Conservation (phyloP, 805 yeast genomes). For the Myxozyma neglecta region DNA sequence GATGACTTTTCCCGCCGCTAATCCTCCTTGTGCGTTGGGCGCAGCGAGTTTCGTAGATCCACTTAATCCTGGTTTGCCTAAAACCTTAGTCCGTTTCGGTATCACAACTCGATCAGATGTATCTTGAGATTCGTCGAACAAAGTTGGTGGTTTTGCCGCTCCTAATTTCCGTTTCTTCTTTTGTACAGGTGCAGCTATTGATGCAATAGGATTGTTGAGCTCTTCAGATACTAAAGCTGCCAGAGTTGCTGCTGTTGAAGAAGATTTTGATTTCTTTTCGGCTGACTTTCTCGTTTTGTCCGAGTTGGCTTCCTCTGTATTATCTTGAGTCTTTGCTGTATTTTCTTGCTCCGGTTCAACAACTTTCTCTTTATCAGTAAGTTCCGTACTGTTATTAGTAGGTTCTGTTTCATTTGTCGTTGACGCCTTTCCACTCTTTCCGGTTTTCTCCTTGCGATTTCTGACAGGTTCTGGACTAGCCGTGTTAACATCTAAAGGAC, state of each 20-base stretch:
- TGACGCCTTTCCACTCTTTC: not conserved
- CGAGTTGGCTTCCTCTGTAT: too few relatives aligned
- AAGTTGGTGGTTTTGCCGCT: conserved; percentile 2
- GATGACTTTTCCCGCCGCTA: conserved; percentile 14
- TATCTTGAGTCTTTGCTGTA: not conserved
- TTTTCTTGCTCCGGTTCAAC: not conserved
- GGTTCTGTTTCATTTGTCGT: not conserved
- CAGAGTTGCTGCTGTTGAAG: conserved; percentile 13
- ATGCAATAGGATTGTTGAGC: conserved; percentile 1
- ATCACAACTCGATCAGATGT: not conserved
- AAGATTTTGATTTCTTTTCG: not conserved
- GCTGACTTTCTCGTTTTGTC: not conserved
- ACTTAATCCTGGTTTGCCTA: not conserved
- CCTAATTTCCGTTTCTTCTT: conserved; percentile 27
- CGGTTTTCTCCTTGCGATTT: not conserved
- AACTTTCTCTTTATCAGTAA: not conserved
- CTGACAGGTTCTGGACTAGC: not conserved
- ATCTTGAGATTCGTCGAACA: conserved; percentile 17
- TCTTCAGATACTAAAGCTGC: conserved; percentile 22
- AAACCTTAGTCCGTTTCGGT: not conserved
- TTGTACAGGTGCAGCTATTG: conserved; percentile 4
- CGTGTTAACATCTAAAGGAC: conserved; percentile 14
- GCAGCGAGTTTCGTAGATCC: conserved; percentile 13
- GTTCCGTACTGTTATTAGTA: not conserved
- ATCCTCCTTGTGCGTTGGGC: conserved; percentile 17